Base-by-base conservation (phyloP, 441 rosid species). In the Bruguiera hainesii region DNA sequence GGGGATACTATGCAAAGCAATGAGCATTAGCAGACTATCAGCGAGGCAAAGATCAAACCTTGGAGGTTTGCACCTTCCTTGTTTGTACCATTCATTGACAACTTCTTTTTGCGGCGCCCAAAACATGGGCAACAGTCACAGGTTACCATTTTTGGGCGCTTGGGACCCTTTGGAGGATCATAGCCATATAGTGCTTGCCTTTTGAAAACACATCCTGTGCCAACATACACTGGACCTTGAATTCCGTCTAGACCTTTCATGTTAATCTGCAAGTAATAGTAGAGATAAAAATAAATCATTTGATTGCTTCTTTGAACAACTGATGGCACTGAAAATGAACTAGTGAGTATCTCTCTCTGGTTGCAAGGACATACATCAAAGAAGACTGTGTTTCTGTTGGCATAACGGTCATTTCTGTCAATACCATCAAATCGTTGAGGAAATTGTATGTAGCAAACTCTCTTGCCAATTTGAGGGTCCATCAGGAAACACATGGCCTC, bases 81-180 rank as follows among this genome's bases (percentile, higher is more conserved):
- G 62, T 71, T 83, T 68, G 77, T 76, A 56, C 82, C 84, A 46
- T 82, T 57, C 75, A 82, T 83, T 8, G 86, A 61, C 46, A 73
- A 19, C 75, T 84, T 88, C 78, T 80, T 90, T 51, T 80, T 89
- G 56, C 88, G 85, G 68, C 86, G 84, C 67, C 98, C 98, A 55
- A 89, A 91, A 70, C 98, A 93, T 66, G 97, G 96, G 83, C 95
- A 93, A 76, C 98, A 91, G 68, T 84, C 96, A 71, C 97, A 93
- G 78, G 77, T 91, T 7, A 83, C 89, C 98, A 91, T 91, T 83
- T 93, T 91, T 3, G 98, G 96, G 65, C 96, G 91, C 81, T 85
- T 70, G 82, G 83, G 63, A 72, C 76, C 66, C 68, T 84, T 23
- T 82, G 96, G 85, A 81, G 68, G 96, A 84, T 65, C 87, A 56